Percentiles rank a stretch among this genome's conserved stretches.
Evolutionary conservation across 2,329 filamentous ascomycete species (phyloP).

Genomic region (Ampelomyces quisqualis): DNA sequence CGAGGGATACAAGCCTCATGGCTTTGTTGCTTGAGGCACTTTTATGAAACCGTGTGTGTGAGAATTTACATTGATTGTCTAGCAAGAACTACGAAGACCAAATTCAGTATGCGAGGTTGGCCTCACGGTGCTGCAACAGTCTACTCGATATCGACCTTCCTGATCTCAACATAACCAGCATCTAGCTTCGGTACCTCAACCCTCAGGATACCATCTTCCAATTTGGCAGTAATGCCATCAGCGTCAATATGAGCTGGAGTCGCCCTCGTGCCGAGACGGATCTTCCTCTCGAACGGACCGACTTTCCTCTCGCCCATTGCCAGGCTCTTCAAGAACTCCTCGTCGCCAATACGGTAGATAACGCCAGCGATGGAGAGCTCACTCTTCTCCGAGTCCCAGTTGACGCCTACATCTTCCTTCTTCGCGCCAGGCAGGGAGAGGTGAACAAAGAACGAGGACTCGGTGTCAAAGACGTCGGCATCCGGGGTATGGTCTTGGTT

Average conservation of each 20-base stretch:
- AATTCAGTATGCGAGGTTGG: no score
- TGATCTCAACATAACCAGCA: conserved; percentile 61
- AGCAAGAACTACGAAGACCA: no score
- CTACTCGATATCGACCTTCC: conserved; percentile 55
- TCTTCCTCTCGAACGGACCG: conserved; percentile 71
- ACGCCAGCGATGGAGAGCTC: conserved; percentile 70
- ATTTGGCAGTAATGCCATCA: conserved; percentile 68
- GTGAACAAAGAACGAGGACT: conserved; percentile 64
- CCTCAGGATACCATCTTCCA: conserved; percentile 75
- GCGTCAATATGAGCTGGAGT: conserved; percentile 65
- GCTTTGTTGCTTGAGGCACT: no score
- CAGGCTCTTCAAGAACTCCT: conserved; percentile 66
- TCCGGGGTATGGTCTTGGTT: conserved; percentile 59
- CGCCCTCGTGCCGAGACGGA: conserved; percentile 59
- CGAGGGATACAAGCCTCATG: no score
- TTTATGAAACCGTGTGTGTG: no score
- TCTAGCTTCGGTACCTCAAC: conserved; percentile 72
- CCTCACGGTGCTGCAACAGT: background rate
- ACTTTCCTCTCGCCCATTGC: conserved; percentile 67
- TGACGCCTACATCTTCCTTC: conserved; percentile 75
- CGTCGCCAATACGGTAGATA: conserved; percentile 68
- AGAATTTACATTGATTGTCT: no score
- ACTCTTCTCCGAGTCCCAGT: conserved; percentile 70
- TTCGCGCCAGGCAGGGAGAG: conserved; percentile 73
- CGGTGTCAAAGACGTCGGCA: conserved; percentile 74